Evolutionary conservation across 2,329 filamentous ascomycete genomes (phyloP).

Genomic region (Colletotrichum musae): DNA sequence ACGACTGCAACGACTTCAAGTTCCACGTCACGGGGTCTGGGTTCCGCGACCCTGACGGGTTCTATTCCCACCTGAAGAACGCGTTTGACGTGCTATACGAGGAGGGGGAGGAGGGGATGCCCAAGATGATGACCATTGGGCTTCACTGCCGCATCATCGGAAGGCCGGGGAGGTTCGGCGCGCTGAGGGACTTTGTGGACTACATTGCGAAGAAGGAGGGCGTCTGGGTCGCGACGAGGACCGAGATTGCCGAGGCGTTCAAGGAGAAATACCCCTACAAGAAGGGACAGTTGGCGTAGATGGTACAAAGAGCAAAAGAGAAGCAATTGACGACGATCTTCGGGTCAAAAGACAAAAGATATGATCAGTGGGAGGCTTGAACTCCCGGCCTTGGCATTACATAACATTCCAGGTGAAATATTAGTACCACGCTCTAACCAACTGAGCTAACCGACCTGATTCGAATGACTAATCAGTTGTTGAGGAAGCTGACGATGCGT

Average conservation of each 20-base stretch:
- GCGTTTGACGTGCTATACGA: slow-evolving; percentile 69
- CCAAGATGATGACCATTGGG: slow-evolving; percentile 72
- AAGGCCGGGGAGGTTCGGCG: slow-evolving; percentile 65
- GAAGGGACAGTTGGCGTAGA: slow-evolving; percentile 53
- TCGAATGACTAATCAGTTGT: neutral
- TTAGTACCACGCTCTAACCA: slow-evolving; percentile 41
- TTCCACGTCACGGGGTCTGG: slow-evolving; percentile 56
- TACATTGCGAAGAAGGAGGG: slow-evolving; percentile 66
- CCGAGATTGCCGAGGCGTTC: slow-evolving; percentile 66
- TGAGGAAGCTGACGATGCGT: neutral
- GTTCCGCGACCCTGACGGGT: slow-evolving; percentile 60
- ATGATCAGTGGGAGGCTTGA: slow-evolving; percentile 39
- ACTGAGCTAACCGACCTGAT: slow-evolving; percentile 31
- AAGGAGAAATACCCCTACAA: slow-evolving; percentile 63
- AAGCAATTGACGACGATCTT: neutral
- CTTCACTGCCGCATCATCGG: slow-evolving; percentile 68
- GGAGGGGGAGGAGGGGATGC: slow-evolving; percentile 62
- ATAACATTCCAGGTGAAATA: slow-evolving; percentile 12
- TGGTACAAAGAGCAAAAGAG: neutral
- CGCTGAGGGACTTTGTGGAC: slow-evolving; percentile 66
- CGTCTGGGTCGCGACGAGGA: slow-evolving; percentile 68
- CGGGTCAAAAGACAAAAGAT: neutral
- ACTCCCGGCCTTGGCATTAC: slow-evolving; percentile 40
- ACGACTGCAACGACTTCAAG: slow-evolving; percentile 70
- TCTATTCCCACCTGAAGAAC: slow-evolving; percentile 62